A percentile compares a stretch with the other conserved stretches of the same genome.
These are phyloP conservation scores for Xylaria sp. DNA, from an alignment of 2,329 filamentous ascomycete genomes.

Conservation along the genomic window DNA sequence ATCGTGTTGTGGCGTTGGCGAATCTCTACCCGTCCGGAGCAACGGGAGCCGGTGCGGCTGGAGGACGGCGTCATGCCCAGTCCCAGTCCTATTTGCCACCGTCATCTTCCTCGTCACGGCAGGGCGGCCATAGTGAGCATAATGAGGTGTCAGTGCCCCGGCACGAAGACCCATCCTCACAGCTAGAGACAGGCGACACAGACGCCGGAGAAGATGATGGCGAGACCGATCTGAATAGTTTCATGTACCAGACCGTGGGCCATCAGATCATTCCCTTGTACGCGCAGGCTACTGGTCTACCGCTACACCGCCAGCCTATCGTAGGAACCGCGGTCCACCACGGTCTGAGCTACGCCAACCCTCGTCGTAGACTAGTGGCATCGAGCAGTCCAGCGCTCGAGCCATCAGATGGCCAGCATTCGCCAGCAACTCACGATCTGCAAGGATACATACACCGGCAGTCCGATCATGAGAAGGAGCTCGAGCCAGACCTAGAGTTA, in stretches of 20 bases:
- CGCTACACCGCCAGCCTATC: conserved; percentile 85
- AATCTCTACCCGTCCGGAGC: conserved; percentile 74
- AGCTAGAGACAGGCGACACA: conserved; percentile 19
- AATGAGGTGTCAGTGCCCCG: conserved; percentile 19
- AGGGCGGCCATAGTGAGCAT: not conserved
- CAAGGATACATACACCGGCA: conserved; percentile 14
- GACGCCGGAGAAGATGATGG: conserved; percentile 33
- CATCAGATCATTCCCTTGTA: conserved; percentile 90
- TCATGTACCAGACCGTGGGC: conserved; percentile 99
- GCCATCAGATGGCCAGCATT: conserved; percentile 14
- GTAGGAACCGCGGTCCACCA: conserved; percentile 75
- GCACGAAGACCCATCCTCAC: conserved; percentile 30
- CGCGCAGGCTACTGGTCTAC: conserved; percentile 78
- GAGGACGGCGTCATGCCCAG: conserved; percentile 6
- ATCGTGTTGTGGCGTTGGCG: conserved; percentile 85
- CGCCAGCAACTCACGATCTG: conserved; percentile 18
- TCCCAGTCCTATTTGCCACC: conserved; percentile 11
- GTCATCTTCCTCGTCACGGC: conserved; percentile 4
- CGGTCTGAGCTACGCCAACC: conserved; percentile 73
- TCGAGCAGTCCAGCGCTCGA: conserved; percentile 17
- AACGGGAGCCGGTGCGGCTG: conserved; percentile 14
- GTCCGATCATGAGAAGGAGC: conserved; percentile 40
- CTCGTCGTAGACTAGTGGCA: conserved; percentile 21
- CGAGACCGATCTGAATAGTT: conserved; percentile 82
- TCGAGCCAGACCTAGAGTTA: conserved; percentile 22